Evolutionary conservation across 1,284 basidiomycete species (phyloP), one percentile per base, ranked within the genome.

Genomic region (Coriolopsis trogii): DNA sequence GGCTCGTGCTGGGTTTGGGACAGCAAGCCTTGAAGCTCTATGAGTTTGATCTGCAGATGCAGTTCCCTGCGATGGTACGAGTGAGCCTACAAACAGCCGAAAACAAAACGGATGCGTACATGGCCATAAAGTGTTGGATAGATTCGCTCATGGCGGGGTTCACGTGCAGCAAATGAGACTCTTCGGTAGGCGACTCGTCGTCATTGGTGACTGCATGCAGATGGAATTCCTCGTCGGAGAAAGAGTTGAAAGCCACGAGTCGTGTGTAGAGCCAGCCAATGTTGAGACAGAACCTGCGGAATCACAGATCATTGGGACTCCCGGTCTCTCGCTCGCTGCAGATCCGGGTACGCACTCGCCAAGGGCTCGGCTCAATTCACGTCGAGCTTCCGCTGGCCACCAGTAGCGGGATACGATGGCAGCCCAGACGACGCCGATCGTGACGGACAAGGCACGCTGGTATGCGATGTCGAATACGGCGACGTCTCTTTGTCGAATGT

Each of bases 381-480:
- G 77, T 46, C 95, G 76, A 0, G 95, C 95, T 66, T 97, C 95
- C 18, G 91, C 84, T 1, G 96, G 95, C 95, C 95, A 98, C 86
- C 95, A 93, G 58, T 90, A 88, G 41, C 92, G 79, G 6, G 92
- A 95, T 12, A 98, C 85, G 24, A 97, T 70, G 3, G 87, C 82
- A 0, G 94, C 95, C 89, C 92, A 98, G 1, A 95, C 68, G 0
- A 96, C 93, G 13, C 95, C 95, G 6, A 84, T 79, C 0, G 82
- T 87, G n/a, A 99, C 95, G 20, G 93, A 82, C 3, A 88, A 65
- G 0, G 88, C 87, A 46, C 95, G 87, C 62, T 87, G 82, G 38
- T 82, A 75, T 0, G 93, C 95, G 41, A 97, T 84, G 33, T 83
- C 72, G 29, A 86, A 66, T 0, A 93, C 87, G 2, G 87, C 81